Evolutionary conservation across 768 basidiomycete genomes (phyloP), one percentile per base, ranked within the genome.

Genomic region (Austroboletus eburneus): DNA sequence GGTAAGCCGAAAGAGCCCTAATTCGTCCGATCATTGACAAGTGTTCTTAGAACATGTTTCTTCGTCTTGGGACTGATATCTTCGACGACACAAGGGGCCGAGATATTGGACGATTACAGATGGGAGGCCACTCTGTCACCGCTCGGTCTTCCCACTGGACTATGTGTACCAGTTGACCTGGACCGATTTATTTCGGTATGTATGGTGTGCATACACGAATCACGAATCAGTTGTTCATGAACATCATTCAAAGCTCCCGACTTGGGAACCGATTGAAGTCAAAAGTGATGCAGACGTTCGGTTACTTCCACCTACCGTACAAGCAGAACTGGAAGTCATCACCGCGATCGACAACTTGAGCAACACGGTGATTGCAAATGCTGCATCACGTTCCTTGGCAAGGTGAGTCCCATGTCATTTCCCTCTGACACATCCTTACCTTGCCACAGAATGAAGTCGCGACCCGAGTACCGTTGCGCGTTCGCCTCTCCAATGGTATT

Each of bases 341-440:
- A 85, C 86, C 4, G 89, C 91, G 4, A 89, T 99, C 41, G 87
- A 92, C 57, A 97, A 97, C 62, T 73, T 99, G 34, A 85, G 87
- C 23, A 99, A 99, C 62, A 91, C 93, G 17, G 93, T 98, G 42
- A 88, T 98, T 48, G 93, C 94, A 0, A 94, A 94, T 58, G 81
- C 90, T 20, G 93, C 96, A 1, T 98, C 96, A 20, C 80, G 91
- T 38, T 85, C 91, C 16, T 72, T 99, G 32, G 85, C 91, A 23
- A 81, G 80, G 92, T 93, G 59, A 52, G 77, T 65, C 17, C n/a
- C n/a, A n/a, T n/a, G n/a, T n/a, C n/a, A n/a, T n/a, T n/a, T n/a
- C n/a, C n/a, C n/a, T n/a, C n/a, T n/a, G n/a, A n/a, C n/a, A n/a
- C n/a, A n/a, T n/a, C n/a, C n/a, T n/a, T 5, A 54, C 33, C 17